Percentiles rank a stretch among this genome's conserved stretches.
Conservation (phyloP, 2,329 filamentous ascomycete species). For the Penicillium sp. region DNA sequence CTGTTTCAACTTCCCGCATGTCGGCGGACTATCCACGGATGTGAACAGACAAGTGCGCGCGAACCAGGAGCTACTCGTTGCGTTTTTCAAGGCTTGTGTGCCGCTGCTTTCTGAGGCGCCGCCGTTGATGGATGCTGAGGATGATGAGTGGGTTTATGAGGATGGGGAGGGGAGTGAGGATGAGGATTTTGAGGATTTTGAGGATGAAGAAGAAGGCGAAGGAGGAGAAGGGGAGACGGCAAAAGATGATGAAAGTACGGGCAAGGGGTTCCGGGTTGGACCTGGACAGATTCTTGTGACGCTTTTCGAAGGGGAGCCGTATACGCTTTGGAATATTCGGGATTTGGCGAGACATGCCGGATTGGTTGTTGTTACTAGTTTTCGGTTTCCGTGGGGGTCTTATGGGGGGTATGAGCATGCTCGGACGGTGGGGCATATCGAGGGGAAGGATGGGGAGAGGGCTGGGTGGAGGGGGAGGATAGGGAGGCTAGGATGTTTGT, state of each 20-base stretch:
- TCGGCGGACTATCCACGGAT: conserved; percentile 86
- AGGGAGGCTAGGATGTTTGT: conserved; percentile 47
- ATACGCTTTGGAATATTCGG: conserved; percentile 90
- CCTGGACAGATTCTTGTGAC: conserved; percentile 69
- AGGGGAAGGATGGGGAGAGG: conserved; percentile 37
- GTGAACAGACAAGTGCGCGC: conserved; percentile 90
- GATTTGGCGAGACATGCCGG: conserved; percentile 73
- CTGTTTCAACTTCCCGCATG: conserved; percentile 96
- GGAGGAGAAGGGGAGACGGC: conserved; percentile 10
- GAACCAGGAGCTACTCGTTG: conserved; percentile 65
- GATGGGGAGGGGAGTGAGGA: conserved; percentile 20
- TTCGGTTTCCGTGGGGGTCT: conserved; percentile 47
- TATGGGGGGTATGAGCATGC: conserved; percentile 49
- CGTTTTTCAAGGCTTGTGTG: conserved; percentile 47
- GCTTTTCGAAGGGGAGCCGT: conserved; percentile 89
- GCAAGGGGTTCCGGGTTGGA: conserved; percentile 25
- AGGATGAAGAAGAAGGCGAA: conserved; percentile 18
- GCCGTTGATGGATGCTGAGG: conserved; percentile 19
- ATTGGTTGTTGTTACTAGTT: conserved; percentile 46
- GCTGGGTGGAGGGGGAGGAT: conserved; percentile 48
- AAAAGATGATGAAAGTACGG: conserved; percentile 16
- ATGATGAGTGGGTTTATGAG: conserved; percentile 25
- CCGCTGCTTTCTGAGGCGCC: conserved; percentile 38
- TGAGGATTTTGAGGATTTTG: too few relatives aligned
- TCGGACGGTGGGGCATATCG: conserved; percentile 45